Evolutionary conservation across 1,284 basidiomycete genomes (phyloP).

Genomic region (Trichosporon sp.): DNA sequence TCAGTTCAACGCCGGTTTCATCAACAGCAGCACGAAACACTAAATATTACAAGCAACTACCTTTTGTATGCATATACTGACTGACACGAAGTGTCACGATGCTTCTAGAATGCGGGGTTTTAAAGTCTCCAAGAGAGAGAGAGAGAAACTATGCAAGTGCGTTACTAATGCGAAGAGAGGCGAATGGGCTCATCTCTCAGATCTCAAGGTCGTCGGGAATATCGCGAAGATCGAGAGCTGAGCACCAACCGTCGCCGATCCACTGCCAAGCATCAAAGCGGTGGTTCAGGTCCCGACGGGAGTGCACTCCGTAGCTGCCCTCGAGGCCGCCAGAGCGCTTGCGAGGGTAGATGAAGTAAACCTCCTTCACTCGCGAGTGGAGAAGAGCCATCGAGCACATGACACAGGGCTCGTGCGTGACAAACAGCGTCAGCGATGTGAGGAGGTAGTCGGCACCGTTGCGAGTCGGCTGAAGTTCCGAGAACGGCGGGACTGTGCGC

Average conservation of each 20-base stretch:
- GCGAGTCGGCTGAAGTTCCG: constrained; percentile 35
- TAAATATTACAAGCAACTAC: constrained; percentile 2
- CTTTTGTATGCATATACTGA: constrained; percentile 5
- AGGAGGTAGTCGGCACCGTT: constrained; percentile 79
- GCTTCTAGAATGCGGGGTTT: background rate
- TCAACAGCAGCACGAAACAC: constrained; percentile 59
- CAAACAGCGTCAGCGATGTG: constrained; percentile 73
- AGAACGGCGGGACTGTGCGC: constrained; percentile 53
- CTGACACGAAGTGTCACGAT: background rate
- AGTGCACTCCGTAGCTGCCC: constrained; percentile 61
- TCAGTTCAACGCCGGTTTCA: constrained; percentile 86
- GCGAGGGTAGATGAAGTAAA: constrained; percentile 69
- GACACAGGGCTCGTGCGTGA: constrained; percentile 88
- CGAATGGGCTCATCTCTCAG: background rate
- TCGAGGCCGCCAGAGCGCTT: constrained; percentile 53
- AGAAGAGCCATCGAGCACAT: constrained; percentile 93
- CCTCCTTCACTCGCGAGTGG: constrained; percentile 81
- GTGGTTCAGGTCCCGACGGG: constrained; percentile 75
- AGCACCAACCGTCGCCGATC: constrained; percentile 25
- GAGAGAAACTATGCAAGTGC: background rate
- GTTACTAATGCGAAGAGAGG: background rate
- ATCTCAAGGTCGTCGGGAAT: constrained; percentile 15
- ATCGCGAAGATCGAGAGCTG: constrained; percentile 19
- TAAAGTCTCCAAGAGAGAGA: background rate
- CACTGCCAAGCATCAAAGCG: constrained; percentile 61